These are phyloP conservation scores for Cinchona pubescens DNA, from an alignment of 257 asterid genomes.

Conservation along the genomic window DNA sequence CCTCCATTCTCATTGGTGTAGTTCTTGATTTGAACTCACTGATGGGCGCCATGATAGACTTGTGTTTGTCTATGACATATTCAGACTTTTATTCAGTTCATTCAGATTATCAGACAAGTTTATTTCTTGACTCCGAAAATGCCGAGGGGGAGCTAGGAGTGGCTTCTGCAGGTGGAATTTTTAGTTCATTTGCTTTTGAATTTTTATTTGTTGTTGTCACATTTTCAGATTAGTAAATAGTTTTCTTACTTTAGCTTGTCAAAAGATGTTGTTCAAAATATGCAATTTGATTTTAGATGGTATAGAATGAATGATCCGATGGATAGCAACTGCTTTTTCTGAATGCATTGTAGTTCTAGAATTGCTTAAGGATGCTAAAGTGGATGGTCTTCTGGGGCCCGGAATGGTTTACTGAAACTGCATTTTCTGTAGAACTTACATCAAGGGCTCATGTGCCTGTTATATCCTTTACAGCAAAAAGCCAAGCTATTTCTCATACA, in stretches of 20 bases:
- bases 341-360: constrained; percentile 34
- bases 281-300: not conserved
- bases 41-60: constrained; percentile 28
- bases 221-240: not conserved
- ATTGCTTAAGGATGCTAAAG: constrained; percentile 41
- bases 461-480: constrained; percentile 36
- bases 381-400: constrained; percentile 52
- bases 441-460: constrained; percentile 38
- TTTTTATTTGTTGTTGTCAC: not conserved
- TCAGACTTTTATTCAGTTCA: constrained; percentile 38
- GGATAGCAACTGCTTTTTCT: not conserved
- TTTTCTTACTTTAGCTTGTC: not conserved
- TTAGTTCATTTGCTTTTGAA: not conserved
- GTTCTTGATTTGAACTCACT: constrained; percentile 41
- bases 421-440: constrained; percentile 42
- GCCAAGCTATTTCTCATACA: constrained; percentile 22
- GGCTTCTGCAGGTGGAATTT: constrained; percentile 33
- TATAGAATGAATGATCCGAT: not conserved
- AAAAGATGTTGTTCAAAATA: not conserved
- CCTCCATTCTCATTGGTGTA: constrained; percentile 24
- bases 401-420: constrained; percentile 31
- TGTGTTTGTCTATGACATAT: constrained; percentile 41
- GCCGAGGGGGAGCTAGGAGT: constrained; percentile 30
- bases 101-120: constrained; percentile 32
- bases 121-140: constrained; percentile 29